These are phyloP conservation scores for Leishmania lainsoni DNA, from an alignment of 208 protist genomes.

Conservation along the genomic window DNA sequence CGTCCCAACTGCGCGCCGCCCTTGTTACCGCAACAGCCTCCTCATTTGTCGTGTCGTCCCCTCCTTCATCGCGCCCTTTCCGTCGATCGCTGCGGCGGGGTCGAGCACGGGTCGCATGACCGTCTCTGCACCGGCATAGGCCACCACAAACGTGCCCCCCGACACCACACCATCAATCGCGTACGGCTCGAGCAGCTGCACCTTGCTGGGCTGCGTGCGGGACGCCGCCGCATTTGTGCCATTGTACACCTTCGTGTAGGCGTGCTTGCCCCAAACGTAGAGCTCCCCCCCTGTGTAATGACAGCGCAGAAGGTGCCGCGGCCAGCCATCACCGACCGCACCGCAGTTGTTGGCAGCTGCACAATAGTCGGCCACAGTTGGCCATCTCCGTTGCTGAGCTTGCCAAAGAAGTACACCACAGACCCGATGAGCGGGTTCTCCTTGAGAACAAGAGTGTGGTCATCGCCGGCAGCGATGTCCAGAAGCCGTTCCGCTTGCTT, in stretches of 20 bases:
- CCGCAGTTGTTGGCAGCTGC: constrained; percentile 32
- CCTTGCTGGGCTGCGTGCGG: constrained; percentile 28
- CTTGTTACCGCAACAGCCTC: background rate
- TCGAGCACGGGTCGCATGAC: background rate
- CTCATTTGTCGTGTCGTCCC: background rate
- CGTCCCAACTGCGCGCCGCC: constrained; percentile 46
- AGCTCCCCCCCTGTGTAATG: constrained; percentile 40
- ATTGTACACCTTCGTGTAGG: constrained; percentile 54
- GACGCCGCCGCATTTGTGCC: constrained; percentile 41
- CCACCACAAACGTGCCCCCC: constrained; percentile 67
- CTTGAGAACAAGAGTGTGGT: constrained; percentile 78
- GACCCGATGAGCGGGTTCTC: constrained; percentile 58
- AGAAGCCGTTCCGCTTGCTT: constrained; percentile 55
- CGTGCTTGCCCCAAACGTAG: constrained; percentile 84
- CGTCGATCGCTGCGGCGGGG: background rate
- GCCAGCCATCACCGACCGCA: constrained; percentile 50
- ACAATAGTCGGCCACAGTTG: constrained; percentile 60
- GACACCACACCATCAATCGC: constrained; percentile 35
- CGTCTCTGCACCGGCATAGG: constrained; percentile 34
- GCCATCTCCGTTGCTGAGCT: constrained; percentile 57
- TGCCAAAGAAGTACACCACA: constrained; percentile 82
- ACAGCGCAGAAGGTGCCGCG: constrained; percentile 50
- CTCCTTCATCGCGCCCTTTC: background rate
- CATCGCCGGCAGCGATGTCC: constrained; percentile 71
- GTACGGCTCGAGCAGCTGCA: constrained; percentile 44